Evolutionary conservation across 345 rosid genomes (phyloP).

Genomic region (Durio zibethinus): DNA sequence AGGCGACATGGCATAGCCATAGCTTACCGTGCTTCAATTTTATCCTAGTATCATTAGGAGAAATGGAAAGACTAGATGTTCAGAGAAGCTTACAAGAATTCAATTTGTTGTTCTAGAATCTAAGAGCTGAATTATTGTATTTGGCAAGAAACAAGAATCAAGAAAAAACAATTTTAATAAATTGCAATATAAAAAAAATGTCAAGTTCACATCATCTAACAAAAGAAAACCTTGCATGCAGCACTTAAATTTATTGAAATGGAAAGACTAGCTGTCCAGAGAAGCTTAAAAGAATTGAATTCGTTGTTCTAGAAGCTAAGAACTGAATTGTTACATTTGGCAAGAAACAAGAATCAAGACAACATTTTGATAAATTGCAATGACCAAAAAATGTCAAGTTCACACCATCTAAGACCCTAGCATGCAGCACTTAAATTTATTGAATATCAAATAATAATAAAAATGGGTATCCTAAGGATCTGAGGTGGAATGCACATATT

Average conservation of each 20-base stretch:
- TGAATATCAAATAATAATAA: background rate
- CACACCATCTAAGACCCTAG: background rate
- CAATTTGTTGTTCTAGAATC: background rate
- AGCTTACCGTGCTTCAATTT: background rate
- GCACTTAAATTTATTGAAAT: background rate
- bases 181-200: background rate
- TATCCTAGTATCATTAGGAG: background rate
- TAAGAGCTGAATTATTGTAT: background rate
- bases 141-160: too few relatives aligned
- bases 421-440: background rate
- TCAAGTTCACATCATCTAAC: background rate
- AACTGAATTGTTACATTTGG: background rate
- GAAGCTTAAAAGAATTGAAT: background rate
- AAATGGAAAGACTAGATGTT: background rate
- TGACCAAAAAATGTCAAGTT: background rate
- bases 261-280: too few relatives aligned
- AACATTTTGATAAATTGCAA: background rate
- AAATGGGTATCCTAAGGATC: background rate
- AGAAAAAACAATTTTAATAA: background rate
- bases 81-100: background rate
- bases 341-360: background rate
- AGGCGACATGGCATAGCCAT: background rate
- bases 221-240: slow-evolving; percentile 4
- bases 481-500: background rate
- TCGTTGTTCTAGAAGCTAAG: background rate